phyloP scores from a whole-genome alignment of 1,284 basidiomycete species.

The Anthracocystis setariae region DNA sequence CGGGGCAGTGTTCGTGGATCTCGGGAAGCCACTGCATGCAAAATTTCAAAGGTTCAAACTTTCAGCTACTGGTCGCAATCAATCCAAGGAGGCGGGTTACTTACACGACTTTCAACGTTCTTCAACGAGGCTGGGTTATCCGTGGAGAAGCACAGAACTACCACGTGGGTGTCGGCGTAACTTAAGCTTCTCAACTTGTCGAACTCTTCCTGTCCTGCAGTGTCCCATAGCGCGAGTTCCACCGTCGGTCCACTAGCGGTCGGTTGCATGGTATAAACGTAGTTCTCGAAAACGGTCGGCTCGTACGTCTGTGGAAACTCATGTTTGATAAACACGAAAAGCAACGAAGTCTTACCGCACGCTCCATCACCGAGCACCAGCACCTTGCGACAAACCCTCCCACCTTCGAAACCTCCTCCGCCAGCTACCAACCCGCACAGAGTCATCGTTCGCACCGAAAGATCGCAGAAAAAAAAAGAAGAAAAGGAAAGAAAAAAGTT shows the following conservation, averaged over 20 bases:
- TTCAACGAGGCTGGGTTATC: slow-evolving; percentile 80
- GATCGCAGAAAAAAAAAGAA: too few relatives aligned
- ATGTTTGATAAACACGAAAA: slow-evolving; percentile 41
- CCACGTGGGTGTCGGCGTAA: slow-evolving; percentile 91
- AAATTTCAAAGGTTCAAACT: too few relatives aligned
- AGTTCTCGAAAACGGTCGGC: slow-evolving; percentile 76
- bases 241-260: slow-evolving; percentile 77
- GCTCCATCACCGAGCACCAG: slow-evolving; percentile 80
- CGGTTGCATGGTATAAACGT: slow-evolving; percentile 74
- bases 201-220: slow-evolving; percentile 96
- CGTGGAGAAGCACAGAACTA: slow-evolving; percentile 37
- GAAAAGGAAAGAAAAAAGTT: too few relatives aligned
- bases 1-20: slow-evolving; percentile 84
- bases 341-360: slow-evolving; percentile 47
- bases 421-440: slow-evolving; percentile 16
- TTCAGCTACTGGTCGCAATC: too few relatives aligned
- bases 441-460: slow-evolving; percentile 11
- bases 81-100: slow-evolving; percentile 23
- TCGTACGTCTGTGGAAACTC: slow-evolving; percentile 59
- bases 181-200: slow-evolving; percentile 87
- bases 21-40: slow-evolving; percentile 93
- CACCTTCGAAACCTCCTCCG: not conserved
- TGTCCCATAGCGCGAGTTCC: slow-evolving; percentile 95
- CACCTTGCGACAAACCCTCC: slow-evolving; percentile 73
- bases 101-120: slow-evolving; percentile 83